These are phyloP conservation scores for Picocystis salinarum DNA, from an alignment of 139 green algal genomes.

Conservation along the genomic window DNA sequence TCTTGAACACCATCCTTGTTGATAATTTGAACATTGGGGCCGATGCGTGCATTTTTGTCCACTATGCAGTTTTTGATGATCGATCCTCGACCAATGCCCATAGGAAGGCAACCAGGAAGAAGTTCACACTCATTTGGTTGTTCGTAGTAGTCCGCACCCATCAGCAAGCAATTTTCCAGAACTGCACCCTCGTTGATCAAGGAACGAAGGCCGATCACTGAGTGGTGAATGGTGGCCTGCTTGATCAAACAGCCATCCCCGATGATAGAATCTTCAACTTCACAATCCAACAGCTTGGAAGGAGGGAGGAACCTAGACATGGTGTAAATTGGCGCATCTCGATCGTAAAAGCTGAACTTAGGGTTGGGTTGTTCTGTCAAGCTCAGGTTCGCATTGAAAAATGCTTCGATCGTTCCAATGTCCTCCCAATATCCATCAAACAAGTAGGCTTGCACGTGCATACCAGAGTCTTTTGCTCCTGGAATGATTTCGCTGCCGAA, in stretches of 20 bases:
- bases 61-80: slow-evolving; percentile 22
- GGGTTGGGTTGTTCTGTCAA: slow-evolving; percentile 61
- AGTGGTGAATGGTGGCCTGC: slow-evolving; percentile 31
- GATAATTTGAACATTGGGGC: slow-evolving; percentile 34
- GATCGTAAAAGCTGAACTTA: slow-evolving; percentile 56
- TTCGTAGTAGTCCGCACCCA: slow-evolving; percentile 46
- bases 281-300: slow-evolving; percentile 41
- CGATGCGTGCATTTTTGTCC: slow-evolving; percentile 59
- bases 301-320: slow-evolving; percentile 60
- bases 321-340: slow-evolving; percentile 61
- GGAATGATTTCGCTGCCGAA: slow-evolving; percentile 74
- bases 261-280: slow-evolving; percentile 40
- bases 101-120: slow-evolving; percentile 13
- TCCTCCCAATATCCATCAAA: slow-evolving; percentile 79
- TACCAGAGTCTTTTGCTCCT: slow-evolving; percentile 47
- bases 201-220: slow-evolving; percentile 57
- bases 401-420: slow-evolving; percentile 87
- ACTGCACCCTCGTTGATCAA: slow-evolving; percentile 28
- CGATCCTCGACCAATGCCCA: slow-evolving; percentile 23
- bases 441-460: slow-evolving; percentile 56
- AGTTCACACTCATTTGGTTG: slow-evolving; percentile 3
- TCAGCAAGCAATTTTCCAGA: slow-evolving; percentile 54
- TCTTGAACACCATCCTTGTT: slow-evolving; percentile 61
- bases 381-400: slow-evolving; percentile 90
- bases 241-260: slow-evolving; percentile 36